Base-by-base conservation (phyloP, 2,329 filamentous ascomycete genomes). In the Colletotrichum kahawae region DNA sequence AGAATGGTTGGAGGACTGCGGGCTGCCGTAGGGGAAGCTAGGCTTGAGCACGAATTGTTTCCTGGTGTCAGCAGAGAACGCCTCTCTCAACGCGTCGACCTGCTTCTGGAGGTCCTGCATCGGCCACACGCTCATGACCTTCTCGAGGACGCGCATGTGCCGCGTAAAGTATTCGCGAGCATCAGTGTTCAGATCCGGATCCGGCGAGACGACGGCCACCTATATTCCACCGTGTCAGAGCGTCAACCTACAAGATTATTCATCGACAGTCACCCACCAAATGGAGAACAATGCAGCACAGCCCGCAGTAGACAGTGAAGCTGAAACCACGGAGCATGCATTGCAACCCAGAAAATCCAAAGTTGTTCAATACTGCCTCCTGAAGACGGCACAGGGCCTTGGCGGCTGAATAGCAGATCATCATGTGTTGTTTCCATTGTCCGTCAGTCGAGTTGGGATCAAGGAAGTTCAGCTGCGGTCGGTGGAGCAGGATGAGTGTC, bases 301-400 rank as follows among this genome's bases (percentile, higher is more conserved):
- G 87, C 31, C 98, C 92, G 71, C 93, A 92, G 81, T 98, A 98
- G n/a, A 98, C 95, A 7, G 95, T 95, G 81, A 98, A 98, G 84
- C 96, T 98, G 82, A 98, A 95, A 51, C 96, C 96, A 78, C 96
- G 91, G 80, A 96, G 93, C 96, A 98, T 98, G 85, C 93, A 97
- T 79, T 97, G 89, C 18, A 98, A 88, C 1, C 96, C 96, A 18
- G 91, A 91, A 75, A 98, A 87, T 4, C 95, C 95, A 82, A 93
- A 98, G 0, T 91, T 90, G 69, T 93, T 90, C 74, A 98, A 81
- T 43, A 98, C 92, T 3, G 93, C 93, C 84, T 98, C 96, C 81
- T 98, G 95, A 7, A 98, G 84, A 75, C 94, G 92, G 84, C 96
- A 98, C 66, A 98, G 89, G 54, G 90, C 91, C 83, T 97, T 97